Conservation (phyloP, 352 stramenopile genomes). For the Globisporangium echinulatum region DNA sequence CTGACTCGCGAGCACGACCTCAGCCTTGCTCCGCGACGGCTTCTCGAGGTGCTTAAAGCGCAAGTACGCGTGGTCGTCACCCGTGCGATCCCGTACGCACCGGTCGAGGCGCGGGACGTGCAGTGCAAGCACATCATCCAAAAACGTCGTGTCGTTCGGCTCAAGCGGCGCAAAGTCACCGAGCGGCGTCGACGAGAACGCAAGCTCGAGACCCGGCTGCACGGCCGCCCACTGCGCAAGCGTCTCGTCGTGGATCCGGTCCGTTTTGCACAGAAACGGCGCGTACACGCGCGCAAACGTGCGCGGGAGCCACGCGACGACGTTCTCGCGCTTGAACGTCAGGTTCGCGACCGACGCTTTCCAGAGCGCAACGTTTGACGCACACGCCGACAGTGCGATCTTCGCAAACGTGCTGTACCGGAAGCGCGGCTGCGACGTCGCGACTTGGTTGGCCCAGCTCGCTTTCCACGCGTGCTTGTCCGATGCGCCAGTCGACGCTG, state of each 20-base stretch:
- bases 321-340: conserved; percentile 56
- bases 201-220: conserved; percentile 67
- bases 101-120: conserved; percentile 77
- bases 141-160: conserved; percentile 49
- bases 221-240: conserved; percentile 65
- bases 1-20: conserved; percentile 10
- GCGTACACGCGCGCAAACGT: conserved; percentile 75
- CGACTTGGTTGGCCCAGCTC: conserved; percentile 76
- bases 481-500: neutral
- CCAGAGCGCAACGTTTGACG: conserved; percentile 66
- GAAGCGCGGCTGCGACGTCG: conserved; percentile 59
- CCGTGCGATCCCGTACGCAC: conserved; percentile 69
- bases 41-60: conserved; percentile 76
- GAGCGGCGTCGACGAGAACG: conserved; percentile 47
- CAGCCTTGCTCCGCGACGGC: conserved; percentile 18
- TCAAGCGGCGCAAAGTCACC: conserved; percentile 59
- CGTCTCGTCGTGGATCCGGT: conserved; percentile 71
- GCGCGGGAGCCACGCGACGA: conserved; percentile 65
- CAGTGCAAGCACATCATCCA: conserved; percentile 73
- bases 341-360: conserved; percentile 61
- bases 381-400: conserved; percentile 55
- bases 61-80: conserved; percentile 79
- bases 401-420: conserved; percentile 67
- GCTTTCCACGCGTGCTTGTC: conserved; percentile 45
- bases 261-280: conserved; percentile 66